Percentiles rank a stretch among this genome's conserved stretches.
Conservation (phyloP, 805 yeast species). For the Cyberlindnera maclurae region DNA sequence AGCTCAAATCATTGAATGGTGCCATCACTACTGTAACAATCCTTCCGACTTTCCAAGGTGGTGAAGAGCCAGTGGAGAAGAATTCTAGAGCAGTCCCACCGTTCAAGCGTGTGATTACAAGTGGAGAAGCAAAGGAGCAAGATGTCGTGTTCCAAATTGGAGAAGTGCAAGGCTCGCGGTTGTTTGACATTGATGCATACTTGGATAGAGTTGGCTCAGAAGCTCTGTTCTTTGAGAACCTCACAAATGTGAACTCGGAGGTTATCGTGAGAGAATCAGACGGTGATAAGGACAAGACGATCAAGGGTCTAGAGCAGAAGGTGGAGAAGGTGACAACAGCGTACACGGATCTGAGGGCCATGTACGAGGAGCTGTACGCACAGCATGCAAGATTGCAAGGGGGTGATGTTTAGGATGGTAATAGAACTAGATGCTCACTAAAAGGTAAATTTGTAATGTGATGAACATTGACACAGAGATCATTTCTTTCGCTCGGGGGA, state of each 20-base stretch:
- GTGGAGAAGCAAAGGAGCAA: slow-evolving; percentile 35
- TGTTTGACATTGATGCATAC: slow-evolving; percentile 41
- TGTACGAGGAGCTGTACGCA: slow-evolving; percentile 50
- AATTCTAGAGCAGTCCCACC: slow-evolving; percentile 42
- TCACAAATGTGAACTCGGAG: slow-evolving; percentile 33
- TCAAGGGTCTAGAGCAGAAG: slow-evolving; percentile 36
- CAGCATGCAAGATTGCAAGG: slow-evolving; percentile 30
- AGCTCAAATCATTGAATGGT: slow-evolving; percentile 31
- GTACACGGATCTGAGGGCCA: slow-evolving; percentile 48
- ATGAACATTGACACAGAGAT: not conserved
- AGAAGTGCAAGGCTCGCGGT: slow-evolving; percentile 14
- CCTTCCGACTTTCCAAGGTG: slow-evolving; percentile 9
- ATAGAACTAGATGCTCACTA: not conserved
- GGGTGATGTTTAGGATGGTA: too few relatives aligned
- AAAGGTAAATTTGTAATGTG: not conserved
- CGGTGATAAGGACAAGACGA: slow-evolving; percentile 24
- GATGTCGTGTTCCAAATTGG: slow-evolving; percentile 32
- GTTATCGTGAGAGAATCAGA: slow-evolving; percentile 19
- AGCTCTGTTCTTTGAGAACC: slow-evolving; percentile 43
- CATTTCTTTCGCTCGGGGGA: slow-evolving; percentile 35
- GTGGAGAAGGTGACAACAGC: slow-evolving; percentile 47
- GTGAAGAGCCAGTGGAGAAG: slow-evolving; percentile 14
- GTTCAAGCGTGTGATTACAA: slow-evolving; percentile 53
- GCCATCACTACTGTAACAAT: slow-evolving; percentile 16
- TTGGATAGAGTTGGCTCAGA: slow-evolving; percentile 41